These are phyloP conservation scores for Teratosphaeria zuluensis DNA, from an alignment of 2,329 filamentous ascomycete species.

Conservation along the genomic window DNA sequence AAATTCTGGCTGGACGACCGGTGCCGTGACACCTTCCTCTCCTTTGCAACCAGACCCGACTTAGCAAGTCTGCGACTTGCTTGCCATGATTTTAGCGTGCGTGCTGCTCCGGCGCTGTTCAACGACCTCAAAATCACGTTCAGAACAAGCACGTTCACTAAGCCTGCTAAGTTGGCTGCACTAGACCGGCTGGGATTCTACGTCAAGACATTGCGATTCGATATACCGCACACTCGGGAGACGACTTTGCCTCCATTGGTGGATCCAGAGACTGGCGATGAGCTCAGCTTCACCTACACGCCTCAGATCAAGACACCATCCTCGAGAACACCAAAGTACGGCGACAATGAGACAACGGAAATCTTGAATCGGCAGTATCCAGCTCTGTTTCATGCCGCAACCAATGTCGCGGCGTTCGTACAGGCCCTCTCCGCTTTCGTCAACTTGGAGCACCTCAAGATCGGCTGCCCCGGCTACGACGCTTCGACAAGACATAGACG, in stretches of 20 bases:
- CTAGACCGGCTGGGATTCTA: slow-evolving; percentile 69
- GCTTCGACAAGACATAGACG: slow-evolving; percentile 59
- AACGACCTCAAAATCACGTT: slow-evolving; percentile 60
- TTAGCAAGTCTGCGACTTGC: slow-evolving; percentile 49
- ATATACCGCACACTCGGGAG: slow-evolving; percentile 63
- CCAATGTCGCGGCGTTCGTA: slow-evolving; percentile 77
- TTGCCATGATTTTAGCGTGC: slow-evolving; percentile 60
- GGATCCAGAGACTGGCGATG: slow-evolving; percentile 64
- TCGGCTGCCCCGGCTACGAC: slow-evolving; percentile 66
- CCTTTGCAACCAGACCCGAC: slow-evolving; percentile 31
- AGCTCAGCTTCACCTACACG: slow-evolving; percentile 72
- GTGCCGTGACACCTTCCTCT: slow-evolving; percentile 37
- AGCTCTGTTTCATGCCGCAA: slow-evolving; percentile 79
- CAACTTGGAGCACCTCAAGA: slow-evolving; percentile 62
- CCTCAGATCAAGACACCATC: slow-evolving; percentile 56
- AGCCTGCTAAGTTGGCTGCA: slow-evolving; percentile 61
- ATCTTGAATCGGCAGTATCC: slow-evolving; percentile 80
- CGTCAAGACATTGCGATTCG: slow-evolving; percentile 69
- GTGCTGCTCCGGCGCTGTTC: slow-evolving; percentile 62
- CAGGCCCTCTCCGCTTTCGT: slow-evolving; percentile 59
- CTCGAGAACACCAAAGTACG: slow-evolving; percentile 62
- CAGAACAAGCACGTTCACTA: slow-evolving; percentile 65
- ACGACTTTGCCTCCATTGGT: slow-evolving; percentile 80
- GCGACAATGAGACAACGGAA: slow-evolving; percentile 67
- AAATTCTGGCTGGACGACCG: slow-evolving; percentile 41